Evolutionary conservation across 805 yeast species (phyloP).

Genomic region (Ogataea corticis): DNA sequence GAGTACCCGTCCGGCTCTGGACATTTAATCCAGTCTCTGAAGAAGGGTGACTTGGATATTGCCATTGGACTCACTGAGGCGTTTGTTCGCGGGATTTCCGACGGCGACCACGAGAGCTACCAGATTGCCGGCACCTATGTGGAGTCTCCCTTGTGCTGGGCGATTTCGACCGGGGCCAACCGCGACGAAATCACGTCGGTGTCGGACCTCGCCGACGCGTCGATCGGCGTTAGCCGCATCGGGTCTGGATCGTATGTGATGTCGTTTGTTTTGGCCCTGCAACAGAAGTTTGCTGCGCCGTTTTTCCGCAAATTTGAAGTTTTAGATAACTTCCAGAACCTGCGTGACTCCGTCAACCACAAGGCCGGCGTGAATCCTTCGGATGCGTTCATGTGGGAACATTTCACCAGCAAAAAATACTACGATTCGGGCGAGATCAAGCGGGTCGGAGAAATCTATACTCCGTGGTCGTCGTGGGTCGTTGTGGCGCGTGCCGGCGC

Average conservation of each 20-base stretch:
- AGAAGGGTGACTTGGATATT: conserved; percentile 63
- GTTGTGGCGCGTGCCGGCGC: conserved; percentile 53
- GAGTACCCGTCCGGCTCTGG: conserved; percentile 89
- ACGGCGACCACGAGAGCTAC: conserved; percentile 59
- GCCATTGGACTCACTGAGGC: conserved; percentile 93
- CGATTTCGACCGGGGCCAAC: conserved; percentile 72
- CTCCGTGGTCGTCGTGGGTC: conserved; percentile 98
- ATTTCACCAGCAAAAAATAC: conserved; percentile 84
- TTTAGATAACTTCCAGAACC: conserved; percentile 66
- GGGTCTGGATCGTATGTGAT: conserved; percentile 92
- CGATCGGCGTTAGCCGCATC: conserved; percentile 79
- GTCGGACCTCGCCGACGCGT: conserved; percentile 54
- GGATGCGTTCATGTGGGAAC: conserved; percentile 96
- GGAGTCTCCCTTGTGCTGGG: conserved; percentile 86
- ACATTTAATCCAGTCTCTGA: conserved; percentile 72
- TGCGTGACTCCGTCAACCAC: conserved; percentile 77
- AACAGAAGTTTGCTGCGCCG: conserved; percentile 52
- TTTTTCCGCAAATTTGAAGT: conserved; percentile 56
- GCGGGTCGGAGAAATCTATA: conserved; percentile 81
- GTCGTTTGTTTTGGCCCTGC: conserved; percentile 79
- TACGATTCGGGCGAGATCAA: conserved; percentile 80
- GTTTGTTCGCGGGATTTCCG: conserved; percentile 77
- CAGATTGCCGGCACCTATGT: conserved; percentile 81
- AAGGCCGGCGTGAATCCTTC: conserved; percentile 44
- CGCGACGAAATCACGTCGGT: conserved; percentile 55